These are phyloP conservation scores for Gnaphalium uliginosum DNA, from an alignment of 129 eudicot genomes.

Conservation along the genomic window DNA sequence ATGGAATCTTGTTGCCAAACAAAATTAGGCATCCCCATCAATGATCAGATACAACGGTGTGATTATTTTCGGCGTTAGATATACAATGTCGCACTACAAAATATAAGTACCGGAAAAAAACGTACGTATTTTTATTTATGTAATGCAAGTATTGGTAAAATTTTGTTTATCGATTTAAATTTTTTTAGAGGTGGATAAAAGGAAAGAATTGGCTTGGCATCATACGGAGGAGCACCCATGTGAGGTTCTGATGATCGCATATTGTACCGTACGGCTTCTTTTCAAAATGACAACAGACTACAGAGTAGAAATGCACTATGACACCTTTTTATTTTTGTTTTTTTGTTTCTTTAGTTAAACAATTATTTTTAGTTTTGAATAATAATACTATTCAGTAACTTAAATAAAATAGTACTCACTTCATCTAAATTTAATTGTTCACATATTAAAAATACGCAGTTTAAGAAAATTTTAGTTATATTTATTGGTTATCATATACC, in stretches of 20 bases:
- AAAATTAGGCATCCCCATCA: not conserved
- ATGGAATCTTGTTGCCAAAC: not conserved
- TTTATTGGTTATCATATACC: too few species aligned
- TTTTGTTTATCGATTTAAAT: not conserved
- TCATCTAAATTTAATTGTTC: too few species aligned
- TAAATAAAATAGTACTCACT: too few species aligned
- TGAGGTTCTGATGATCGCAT: slow-evolving; percentile 22
- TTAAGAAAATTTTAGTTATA: too few species aligned
- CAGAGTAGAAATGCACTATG: slow-evolving; percentile 7
- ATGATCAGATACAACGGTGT: not conserved
- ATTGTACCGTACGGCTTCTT: slow-evolving; percentile 24
- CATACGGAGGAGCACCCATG: slow-evolving; percentile 23
- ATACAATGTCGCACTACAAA: not conserved
- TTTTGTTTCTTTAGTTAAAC: not conserved
- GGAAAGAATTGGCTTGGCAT: not conserved
- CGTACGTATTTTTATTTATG: not conserved
- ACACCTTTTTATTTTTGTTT: slow-evolving; percentile 11
- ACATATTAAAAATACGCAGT: too few species aligned
- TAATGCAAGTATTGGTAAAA: not conserved
- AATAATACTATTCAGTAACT: too few species aligned
- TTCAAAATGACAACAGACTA: slow-evolving; percentile 18
- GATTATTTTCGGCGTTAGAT: too few species aligned
- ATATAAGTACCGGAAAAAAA: not conserved
- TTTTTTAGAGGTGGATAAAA: not conserved
- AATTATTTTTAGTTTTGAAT: too few species aligned